Evolutionary conservation across 352 stramenopile genomes (phyloP).

Genomic region (Globisporangium takayamanum): DNA sequence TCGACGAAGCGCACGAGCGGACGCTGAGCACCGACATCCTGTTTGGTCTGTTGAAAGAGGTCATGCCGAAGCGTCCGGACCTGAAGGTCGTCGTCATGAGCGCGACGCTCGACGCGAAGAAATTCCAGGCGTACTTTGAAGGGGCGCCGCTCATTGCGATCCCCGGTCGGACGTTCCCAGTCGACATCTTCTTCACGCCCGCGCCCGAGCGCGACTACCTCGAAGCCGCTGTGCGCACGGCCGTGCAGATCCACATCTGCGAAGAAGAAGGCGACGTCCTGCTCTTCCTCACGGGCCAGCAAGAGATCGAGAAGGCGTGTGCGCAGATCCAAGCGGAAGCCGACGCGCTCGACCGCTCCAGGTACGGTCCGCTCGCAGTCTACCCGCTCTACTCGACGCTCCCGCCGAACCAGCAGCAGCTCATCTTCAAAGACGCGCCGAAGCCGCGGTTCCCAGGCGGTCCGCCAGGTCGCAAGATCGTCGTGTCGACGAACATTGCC

Average conservation of each 20-base stretch:
- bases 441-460: constrained; percentile 78
- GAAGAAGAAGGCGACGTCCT: constrained; percentile 97
- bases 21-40: constrained; percentile 97
- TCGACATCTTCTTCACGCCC: constrained; percentile 98
- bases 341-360: constrained; percentile 90
- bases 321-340: constrained; percentile 84
- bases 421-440: constrained; percentile 98
- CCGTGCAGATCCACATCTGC: constrained; percentile 96
- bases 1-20: constrained; percentile 98
- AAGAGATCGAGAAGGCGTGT: constrained; percentile 98
- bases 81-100: constrained; percentile 99
- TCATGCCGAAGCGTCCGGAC: constrained; percentile 91
- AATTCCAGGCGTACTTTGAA: constrained; percentile 95
- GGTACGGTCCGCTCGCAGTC: constrained; percentile 89
- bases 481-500: constrained; percentile 99
- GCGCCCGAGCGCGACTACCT: constrained; percentile 98
- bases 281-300: constrained; percentile 98
- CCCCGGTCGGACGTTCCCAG: constrained; percentile 95
- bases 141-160: constrained; percentile 91
- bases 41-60: constrained; percentile 97
- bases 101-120: constrained; percentile 97
- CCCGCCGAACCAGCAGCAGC: constrained; percentile 97
- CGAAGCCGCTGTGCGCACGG: constrained; percentile 84
- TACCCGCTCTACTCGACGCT: constrained; percentile 98
- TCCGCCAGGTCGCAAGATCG: constrained; percentile 91